Base-by-base conservation (phyloP, 108 stramenopile species). In the Pseudonitzschia delicatissima region DNA sequence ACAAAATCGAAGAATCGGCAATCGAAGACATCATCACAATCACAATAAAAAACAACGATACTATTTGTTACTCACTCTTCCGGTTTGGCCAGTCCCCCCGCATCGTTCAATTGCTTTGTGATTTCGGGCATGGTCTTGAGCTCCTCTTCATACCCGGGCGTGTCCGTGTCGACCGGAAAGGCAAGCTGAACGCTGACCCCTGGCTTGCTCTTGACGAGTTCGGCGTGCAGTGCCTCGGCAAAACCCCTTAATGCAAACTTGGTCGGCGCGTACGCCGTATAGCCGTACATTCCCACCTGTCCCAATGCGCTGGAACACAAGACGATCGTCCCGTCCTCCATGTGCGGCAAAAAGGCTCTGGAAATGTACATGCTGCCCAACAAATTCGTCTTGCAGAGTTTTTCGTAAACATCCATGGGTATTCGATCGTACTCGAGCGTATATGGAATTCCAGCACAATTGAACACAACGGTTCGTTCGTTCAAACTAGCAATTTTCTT, bases 141-240 rank as follows among this genome's bases (percentile, higher is more conserved):
- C 77, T 96, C 95, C 39, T 73, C 79, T 68, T 88, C 82, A 71
- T 80, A 99, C 1, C 96, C 96, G 17, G 98, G 98, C n/a, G 98
- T 99, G 69, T 94, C 92, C 0, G 97, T 99, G 78, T 99, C 97
- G 20, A 95, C 94, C 23, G 98, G 98, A 82, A 86, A 99, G 6
- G 91, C 88, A 39, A 98, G 55, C 32, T 85, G 78, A n/a, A 99
- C 71, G 47, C 68, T 67, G 18, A 87, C 76, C 62, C 65, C 44
- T 6, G 62, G 63, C 5, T 71, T 60, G 0, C 67, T 67, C 26
- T 52, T 42, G 11, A 69, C 45, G 61, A 93, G 73, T 76, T 96
- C 96, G 72, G 84, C 79, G 26, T 83, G 77, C 42, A 96, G 66
- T 35, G 69, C 64, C 36, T 96, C 92, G 45, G 93, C 87, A 72